phyloP scores from a whole-genome alignment of 129 eudicot genomes.

The Ambrosia artemisiifolia region DNA sequence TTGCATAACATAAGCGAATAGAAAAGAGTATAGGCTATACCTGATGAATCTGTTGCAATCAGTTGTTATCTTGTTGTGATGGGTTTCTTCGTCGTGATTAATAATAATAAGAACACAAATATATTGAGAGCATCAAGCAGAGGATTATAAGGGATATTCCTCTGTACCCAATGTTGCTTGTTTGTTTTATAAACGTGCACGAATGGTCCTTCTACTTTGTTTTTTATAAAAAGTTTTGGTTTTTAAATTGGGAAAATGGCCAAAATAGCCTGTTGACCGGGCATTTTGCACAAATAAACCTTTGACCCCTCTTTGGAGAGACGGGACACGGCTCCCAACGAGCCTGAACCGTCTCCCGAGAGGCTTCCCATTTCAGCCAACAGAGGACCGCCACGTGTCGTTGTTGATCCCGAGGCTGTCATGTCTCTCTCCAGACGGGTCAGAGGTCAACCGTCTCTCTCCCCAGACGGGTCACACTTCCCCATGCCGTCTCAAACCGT shows the following conservation, averaged over 20 bases:
- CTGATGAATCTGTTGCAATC: constrained; percentile 10
- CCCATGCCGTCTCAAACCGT: too few species aligned
- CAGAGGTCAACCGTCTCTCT: too few species aligned
- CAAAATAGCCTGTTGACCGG: too few species aligned
- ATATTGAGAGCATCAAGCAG: constrained; percentile 20
- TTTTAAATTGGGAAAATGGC: not conserved
- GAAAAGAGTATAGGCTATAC: not conserved
- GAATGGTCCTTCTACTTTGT: constrained; percentile 21
- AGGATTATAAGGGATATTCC: constrained; percentile 27
- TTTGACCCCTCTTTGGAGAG: too few species aligned
- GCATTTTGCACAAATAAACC: too few species aligned
- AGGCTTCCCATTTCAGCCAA: too few species aligned
- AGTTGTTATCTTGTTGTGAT: constrained; percentile 13
- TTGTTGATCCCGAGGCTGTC: too few species aligned
- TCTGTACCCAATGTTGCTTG: constrained; percentile 3
- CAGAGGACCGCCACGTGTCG: too few species aligned
- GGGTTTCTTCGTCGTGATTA: not conserved
- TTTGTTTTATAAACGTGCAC: constrained; percentile 10
- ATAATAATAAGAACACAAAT: not conserved
- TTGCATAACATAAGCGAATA: constrained; percentile 3
- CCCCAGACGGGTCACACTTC: too few species aligned
- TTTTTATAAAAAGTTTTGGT: constrained; percentile 1
- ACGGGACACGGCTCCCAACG: too few species aligned
- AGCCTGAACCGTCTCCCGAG: too few species aligned
- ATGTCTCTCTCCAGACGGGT: too few species aligned